Evolutionary conservation across 306 rosid species (phyloP), one percentile per base, ranked within the genome.

Genomic region (Ormosia semicastrata): DNA sequence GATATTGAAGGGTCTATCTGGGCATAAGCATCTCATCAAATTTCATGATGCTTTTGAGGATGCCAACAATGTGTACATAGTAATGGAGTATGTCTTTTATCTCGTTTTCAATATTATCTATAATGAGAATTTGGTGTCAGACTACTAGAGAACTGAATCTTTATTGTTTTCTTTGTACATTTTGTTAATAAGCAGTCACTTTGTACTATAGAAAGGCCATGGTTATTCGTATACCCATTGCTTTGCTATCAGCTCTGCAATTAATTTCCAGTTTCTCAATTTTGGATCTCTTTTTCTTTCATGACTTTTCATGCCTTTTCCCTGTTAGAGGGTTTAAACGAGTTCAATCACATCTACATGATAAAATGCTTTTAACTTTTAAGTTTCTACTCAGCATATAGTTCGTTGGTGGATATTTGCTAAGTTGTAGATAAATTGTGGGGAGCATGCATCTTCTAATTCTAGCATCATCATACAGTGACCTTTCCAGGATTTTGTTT

Each of bases 41-140:
- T 94, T 84, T 90, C 90, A 91, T 71, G 99, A 96, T 89, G 99
- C 99, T 75, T 96, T 87, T 60, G 89, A 87, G 81, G 89, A 87
- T 84, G 83, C 86, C 81, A 87, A 87, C 56, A 87, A 87, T 72
- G 99, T 96, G 87, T 96, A 94, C 94, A 94, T 96, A 89, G 97
- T 94, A 81, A 96, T 96, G 99, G 99, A 96, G 99, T 96, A 92
- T 83, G 99, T 94, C 76, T 43, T 85, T 79, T 79, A 75, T 85
- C 83, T 37, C 50, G 30, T 77, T 58, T 60, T 39, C 41, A 39
- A 29, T 49, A 71, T 57, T 36, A 57, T 65, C 82, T 64, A 53
- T 43, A 63, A 44, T 13, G 24, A 73, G 73, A 53, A 73, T 40
- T 71, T 40, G 58, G 67, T 43, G 52, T 43, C 2, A 2, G 76